Base-by-base conservation (phyloP, 495 filamentous ascomycete genomes). In the Lepraria neglecta region DNA sequence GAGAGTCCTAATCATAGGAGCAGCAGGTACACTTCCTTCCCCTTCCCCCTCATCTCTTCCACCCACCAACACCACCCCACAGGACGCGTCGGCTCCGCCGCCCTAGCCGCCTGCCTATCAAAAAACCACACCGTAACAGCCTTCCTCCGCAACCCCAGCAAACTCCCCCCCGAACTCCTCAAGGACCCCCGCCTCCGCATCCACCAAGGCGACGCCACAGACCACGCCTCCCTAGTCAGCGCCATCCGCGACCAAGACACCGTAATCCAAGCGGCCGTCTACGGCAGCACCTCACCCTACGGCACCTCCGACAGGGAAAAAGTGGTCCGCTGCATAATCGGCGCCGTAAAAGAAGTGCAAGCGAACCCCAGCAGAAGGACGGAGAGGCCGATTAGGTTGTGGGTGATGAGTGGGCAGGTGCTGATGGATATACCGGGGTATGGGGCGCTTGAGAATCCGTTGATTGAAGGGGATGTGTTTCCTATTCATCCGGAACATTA, bases 401-500 rank as follows among this genome's bases (percentile, higher is more conserved):
- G 64, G 64, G 64, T 65, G 14, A 50, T 65, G 30, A 58, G 53
- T 11, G 64, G 64, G 27, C 64, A 65, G 45, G 64, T 65, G 14
- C 7, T 65, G 46, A 21, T 65, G 40, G 64, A 62, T 46, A 62
- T 65, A 47, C 64, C 64, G 27, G 58, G 59, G 17, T 54, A 60
- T 12, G 54, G 30, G 48, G 38, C 31, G 12, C 35, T 10, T 7
- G 12, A 11, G 12, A 12, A 38, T 10, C 35, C 35, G 6, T 60
- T 43, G 57, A 60, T 60, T 28, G 59, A 65, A 35, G 55, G 59
- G 43, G 64, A 65, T n/a, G 55, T 65, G 6, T 62, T 62, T 53
- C 64, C 64, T 5, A 62, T 65, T n/a, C 64, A 65, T 43, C 64
- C 64, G 10, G 44, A 65, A 46, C 64, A 65, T 53, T 65, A 65